Evolutionary conservation across 2,329 filamentous ascomycete genomes (phyloP), one percentile per base, ranked within the genome.

Genomic region (Colletotrichum neosansevieriae): DNA sequence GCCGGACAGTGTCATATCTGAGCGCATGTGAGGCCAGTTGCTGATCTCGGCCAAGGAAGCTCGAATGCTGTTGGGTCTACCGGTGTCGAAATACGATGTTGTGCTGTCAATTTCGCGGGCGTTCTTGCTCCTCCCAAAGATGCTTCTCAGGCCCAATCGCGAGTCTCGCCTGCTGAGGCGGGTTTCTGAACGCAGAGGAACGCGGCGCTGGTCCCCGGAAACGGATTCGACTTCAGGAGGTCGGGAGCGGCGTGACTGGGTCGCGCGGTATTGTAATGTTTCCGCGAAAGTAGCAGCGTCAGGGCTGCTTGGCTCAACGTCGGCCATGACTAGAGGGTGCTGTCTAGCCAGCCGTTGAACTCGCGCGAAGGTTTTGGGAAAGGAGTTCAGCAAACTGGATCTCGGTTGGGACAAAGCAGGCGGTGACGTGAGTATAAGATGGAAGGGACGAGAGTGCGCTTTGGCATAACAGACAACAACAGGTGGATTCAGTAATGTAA

Each of bases 131-230:
- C 84, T 81, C 45, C 81, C 79, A 71, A 89, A 88, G 9, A 89
- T 79, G 70, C 77, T 83, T 60, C 84, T 80, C 56, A 88, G 74
- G 3, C 83, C 85, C 58, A 88, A 73, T 66, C 80, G 84, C 15
- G 86, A 88, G 68, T 87, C 86, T 70, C 86, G 79, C 73, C 79
- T 83, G 62, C 74, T 75, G 24, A 81, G 72, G 71, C 81, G 85
- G 53, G 81, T 80, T 4, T 69, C 66, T 7, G 76, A 71, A 42
- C 83, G 82, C 63, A 86, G 70, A 12, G 84, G 81, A 5, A 83
- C 72, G 32, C 81, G 79, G 53, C 79, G 79, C 70, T 79, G 74
- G 63, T 72, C 75, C 32, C 36, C 21, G 36, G 69, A 66, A 24
- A 72, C 67, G 21, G 75, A 62, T 10, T 75, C 72, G 36, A 81